phyloP scores from a whole-genome alignment of 139 green algal genomes.

The Pleodorina starrii region DNA sequence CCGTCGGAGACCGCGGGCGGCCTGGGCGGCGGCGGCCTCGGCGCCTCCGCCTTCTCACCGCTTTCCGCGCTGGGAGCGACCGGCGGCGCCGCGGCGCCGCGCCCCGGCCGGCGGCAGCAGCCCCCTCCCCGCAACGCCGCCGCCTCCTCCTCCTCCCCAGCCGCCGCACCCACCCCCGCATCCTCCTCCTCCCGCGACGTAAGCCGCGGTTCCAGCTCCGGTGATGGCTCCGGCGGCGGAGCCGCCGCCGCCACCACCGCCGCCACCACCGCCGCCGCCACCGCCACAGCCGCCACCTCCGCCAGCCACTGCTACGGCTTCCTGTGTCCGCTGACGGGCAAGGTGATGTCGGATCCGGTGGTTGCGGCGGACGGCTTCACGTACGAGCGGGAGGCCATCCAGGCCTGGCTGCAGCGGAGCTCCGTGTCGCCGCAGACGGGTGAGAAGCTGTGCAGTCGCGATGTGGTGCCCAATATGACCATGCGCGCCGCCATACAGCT shows the following conservation, averaged over 20 bases:
- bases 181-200: neutral
- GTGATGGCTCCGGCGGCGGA: neutral
- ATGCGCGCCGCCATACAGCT: slow-evolving; percentile 47
- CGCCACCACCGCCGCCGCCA: neutral
- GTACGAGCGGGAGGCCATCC: slow-evolving; percentile 82
- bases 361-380: slow-evolving; percentile 81
- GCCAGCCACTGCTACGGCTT: slow-evolving; percentile 29
- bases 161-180: neutral
- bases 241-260: neutral
- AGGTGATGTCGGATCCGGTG: slow-evolving; percentile 82
- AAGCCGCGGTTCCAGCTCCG: neutral
- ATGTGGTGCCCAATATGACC: slow-evolving; percentile 58
- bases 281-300: neutral
- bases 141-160: neutral
- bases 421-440: slow-evolving; percentile 30
- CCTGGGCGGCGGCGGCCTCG: neutral
- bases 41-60: slow-evolving; percentile 14
- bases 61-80: neutral
- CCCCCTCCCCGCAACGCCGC: neutral
- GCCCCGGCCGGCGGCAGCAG: neutral
- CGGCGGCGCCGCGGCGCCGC: neutral
- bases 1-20: neutral
- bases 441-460: slow-evolving; percentile 23
- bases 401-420: slow-evolving; percentile 72
- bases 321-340: slow-evolving; percentile 54